Evolutionary conservation across 306 rosid species (phyloP).

Genomic region (Cucurbita argyrosperma): DNA sequence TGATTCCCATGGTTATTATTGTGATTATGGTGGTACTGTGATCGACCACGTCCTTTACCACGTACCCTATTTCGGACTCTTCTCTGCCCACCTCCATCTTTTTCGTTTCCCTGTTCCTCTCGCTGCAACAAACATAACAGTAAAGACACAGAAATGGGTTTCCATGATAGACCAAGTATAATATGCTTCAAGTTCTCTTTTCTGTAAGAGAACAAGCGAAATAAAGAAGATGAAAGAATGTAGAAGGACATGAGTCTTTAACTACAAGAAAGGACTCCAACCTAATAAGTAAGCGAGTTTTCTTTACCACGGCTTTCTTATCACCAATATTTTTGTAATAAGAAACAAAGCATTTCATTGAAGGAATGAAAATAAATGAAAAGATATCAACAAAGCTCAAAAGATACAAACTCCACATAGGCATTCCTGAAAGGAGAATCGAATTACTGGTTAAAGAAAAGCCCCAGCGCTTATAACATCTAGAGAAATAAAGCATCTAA

Average conservation of each 20-base stretch:
- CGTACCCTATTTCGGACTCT: constrained; percentile 58
- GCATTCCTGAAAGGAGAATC: constrained; percentile 17
- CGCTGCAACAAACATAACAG: constrained; percentile 33
- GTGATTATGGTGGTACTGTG: constrained; percentile 39
- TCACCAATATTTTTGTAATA: too few species aligned
- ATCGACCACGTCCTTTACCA: constrained; percentile 72
- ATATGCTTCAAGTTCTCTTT: background rate
- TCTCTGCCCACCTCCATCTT: constrained; percentile 58
- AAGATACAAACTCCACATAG: too few species aligned
- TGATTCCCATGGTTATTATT: constrained; percentile 36
- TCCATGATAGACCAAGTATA: background rate
- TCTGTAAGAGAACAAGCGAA: too few species aligned
- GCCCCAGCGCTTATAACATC: constrained; percentile 37
- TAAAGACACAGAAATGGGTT: background rate
- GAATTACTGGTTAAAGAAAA: constrained; percentile 82
- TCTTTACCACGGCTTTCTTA: too few species aligned
- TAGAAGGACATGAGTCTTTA: too few species aligned
- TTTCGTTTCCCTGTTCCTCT: constrained; percentile 66
- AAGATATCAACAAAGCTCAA: too few species aligned
- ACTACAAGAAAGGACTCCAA: too few species aligned
- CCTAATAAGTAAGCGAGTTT: too few species aligned
- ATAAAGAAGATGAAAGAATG: too few species aligned
- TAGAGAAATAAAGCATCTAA: constrained; percentile 61
- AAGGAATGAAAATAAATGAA: too few species aligned
- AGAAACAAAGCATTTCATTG: too few species aligned